Percentiles rank a stretch among this genome's conserved stretches.
These are phyloP conservation scores for Striga asiatica DNA, from an alignment of 257 asterid genomes.

Conservation along the genomic window DNA sequence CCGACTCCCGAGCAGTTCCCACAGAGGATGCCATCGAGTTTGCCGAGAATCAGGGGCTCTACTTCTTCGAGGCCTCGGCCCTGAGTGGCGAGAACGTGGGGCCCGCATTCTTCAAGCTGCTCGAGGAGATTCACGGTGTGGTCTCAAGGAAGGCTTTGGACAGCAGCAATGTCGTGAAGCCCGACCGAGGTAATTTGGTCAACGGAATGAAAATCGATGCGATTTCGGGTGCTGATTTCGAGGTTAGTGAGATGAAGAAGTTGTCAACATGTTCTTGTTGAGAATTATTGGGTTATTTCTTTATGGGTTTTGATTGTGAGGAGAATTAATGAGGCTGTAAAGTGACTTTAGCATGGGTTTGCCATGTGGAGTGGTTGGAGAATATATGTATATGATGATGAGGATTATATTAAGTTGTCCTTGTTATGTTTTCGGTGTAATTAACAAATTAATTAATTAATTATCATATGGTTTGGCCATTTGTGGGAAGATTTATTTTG, in stretches of 20 bases:
- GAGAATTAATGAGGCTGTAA: not conserved
- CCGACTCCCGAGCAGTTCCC: conserved; percentile 39
- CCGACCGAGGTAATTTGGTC: conserved; percentile 21
- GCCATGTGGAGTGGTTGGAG: not conserved
- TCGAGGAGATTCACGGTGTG: conserved; percentile 36
- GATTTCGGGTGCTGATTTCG: conserved; percentile 27
- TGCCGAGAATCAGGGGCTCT: conserved; percentile 38
- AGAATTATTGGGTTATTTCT: not conserved
- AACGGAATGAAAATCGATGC: conserved; percentile 45
- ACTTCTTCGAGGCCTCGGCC: conserved; percentile 57
- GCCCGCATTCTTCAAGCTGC: conserved; percentile 39
- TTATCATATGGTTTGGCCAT: no score
- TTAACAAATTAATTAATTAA: no score
- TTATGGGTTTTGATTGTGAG: not conserved
- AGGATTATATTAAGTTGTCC: not conserved
- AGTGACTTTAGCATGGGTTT: not conserved
- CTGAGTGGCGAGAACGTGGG: conserved; percentile 54
- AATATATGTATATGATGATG: not conserved
- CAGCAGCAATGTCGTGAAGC: conserved; percentile 21
- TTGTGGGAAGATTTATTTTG: no score
- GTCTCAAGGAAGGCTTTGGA: conserved; percentile 44
- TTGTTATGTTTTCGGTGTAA: no score
- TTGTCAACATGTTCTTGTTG: conserved; percentile 59
- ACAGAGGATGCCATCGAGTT: conserved; percentile 53
- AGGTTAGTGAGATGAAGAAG: conserved; percentile 70